These are phyloP conservation scores for Tilletia setariae DNA, from an alignment of 1,284 basidiomycete species.

Conservation along the genomic window DNA sequence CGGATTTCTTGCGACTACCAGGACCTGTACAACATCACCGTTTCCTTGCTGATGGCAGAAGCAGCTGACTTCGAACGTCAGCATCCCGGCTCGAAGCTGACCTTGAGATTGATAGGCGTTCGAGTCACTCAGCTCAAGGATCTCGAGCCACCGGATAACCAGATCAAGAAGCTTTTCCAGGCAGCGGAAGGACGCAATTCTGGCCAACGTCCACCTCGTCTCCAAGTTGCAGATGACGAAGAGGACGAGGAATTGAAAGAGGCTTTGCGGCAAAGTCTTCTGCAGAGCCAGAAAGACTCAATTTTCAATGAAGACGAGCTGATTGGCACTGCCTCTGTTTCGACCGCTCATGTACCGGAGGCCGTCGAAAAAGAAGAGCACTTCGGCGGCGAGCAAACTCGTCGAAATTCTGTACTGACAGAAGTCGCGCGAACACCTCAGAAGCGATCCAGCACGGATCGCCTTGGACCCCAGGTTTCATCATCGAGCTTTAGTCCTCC, in stretches of 20 bases:
- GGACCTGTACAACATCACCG: constrained; percentile 35
- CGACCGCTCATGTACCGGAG: too few relatives aligned
- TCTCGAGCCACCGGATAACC: constrained; percentile 24
- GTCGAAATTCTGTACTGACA: not conserved
- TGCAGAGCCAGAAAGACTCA: not conserved
- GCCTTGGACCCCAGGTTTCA: not conserved
- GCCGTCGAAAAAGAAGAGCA: not conserved
- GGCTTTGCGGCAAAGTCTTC: not conserved
- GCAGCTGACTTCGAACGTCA: constrained; percentile 22
- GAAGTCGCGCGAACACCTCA: not conserved
- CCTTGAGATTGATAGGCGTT: constrained; percentile 44
- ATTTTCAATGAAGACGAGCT: not conserved
- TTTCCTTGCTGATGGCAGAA: constrained; percentile 35
- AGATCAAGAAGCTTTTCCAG: constrained; percentile 15
- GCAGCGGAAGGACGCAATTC: not conserved
- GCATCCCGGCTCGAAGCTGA: constrained; percentile 21
- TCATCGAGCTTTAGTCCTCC: constrained; percentile 12
- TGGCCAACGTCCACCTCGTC: not conserved
- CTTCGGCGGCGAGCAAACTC: not conserved
- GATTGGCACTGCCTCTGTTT: not conserved
- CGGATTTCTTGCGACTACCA: not conserved
- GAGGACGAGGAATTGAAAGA: constrained; percentile 5
- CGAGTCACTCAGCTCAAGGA: constrained; percentile 40
- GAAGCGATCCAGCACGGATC: not conserved
- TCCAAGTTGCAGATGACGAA: not conserved